Evolutionary conservation across 495 filamentous ascomycete species (phyloP).

Genomic region (Penicillium salamii): DNA sequence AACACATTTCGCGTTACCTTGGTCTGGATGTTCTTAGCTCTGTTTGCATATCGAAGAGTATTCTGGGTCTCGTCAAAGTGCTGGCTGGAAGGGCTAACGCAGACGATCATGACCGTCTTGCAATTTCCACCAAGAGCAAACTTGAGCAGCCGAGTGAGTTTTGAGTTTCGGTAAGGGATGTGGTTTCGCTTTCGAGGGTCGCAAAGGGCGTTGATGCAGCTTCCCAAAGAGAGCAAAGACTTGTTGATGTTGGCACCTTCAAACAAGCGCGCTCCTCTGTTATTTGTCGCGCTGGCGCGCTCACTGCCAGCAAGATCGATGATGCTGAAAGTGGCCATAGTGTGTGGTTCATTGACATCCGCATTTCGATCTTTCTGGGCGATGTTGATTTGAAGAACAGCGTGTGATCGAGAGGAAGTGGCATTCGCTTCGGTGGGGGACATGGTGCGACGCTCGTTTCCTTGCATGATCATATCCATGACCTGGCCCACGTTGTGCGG

Average conservation of each 20-base stretch:
- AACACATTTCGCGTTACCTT: conserved; percentile 98
- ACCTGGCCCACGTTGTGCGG: conserved; percentile 87
- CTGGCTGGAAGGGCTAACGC: conserved; percentile 91
- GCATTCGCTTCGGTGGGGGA: conserved; percentile 98
- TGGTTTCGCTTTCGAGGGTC: conserved; percentile 91
- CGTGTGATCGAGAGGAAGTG: conserved; percentile 95
- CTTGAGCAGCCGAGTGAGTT: conserved; percentile 92
- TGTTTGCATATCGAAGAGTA: conserved; percentile 93
- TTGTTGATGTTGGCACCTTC: conserved; percentile 99
- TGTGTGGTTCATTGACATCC: conserved; percentile 88
- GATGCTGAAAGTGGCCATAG: conserved; percentile 96
- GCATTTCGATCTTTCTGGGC: conserved; percentile 93
- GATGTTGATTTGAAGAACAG: conserved; percentile 97
- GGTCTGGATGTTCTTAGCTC: conserved; percentile 99
- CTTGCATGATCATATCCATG: conserved; percentile 98
- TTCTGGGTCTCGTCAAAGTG: conserved; percentile 99
- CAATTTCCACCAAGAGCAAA: conserved; percentile 98
- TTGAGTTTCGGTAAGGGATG: conserved; percentile 96
- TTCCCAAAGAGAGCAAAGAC: conserved; percentile 88
- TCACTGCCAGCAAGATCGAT: conserved; percentile 98
- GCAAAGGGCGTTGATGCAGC: conserved; percentile 98
- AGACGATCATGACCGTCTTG: conserved; percentile 99
- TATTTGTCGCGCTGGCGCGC: conserved; percentile 94
- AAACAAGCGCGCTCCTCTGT: conserved; percentile 83
- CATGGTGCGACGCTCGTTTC: conserved; percentile 92